Percentiles rank a stretch among this genome's conserved stretches.
Evolutionary conservation across 164 flowering plant genomes (phyloP).

Genomic region (Stephania cephalantha): DNA sequence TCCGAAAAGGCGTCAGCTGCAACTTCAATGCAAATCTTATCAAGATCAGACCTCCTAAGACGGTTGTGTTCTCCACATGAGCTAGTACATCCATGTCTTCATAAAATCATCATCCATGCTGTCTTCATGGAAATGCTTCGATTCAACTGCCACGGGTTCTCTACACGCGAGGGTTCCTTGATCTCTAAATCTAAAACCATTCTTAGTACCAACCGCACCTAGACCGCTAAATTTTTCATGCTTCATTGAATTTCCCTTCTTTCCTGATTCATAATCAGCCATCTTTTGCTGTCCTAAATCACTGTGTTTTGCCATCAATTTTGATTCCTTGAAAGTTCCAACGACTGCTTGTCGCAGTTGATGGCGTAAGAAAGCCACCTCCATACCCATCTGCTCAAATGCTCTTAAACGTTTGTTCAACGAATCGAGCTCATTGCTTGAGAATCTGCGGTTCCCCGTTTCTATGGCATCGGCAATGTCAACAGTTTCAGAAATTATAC

Average conservation of each 20-base stretch:
- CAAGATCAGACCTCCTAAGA: no score
- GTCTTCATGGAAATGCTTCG: no score
- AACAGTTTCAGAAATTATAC: slow-evolving; percentile 30
- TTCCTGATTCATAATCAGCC: no score
- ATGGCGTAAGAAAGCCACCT: slow-evolving; percentile 38
- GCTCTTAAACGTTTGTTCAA: slow-evolving; percentile 45
- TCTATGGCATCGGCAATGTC: slow-evolving; percentile 34
- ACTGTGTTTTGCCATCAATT: slow-evolving; percentile 11
- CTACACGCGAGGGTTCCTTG: no score
- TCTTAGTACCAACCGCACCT: no score
- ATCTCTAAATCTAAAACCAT: no score
- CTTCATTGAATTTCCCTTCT: not conserved
- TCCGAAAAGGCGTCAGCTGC: no score
- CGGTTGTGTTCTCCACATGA: not conserved
- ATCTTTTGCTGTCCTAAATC: no score
- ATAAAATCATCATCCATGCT: no score
- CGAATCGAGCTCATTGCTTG: slow-evolving; percentile 20
- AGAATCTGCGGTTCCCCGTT: slow-evolving; percentile 24
- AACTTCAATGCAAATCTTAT: no score
- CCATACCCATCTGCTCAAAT: slow-evolving; percentile 46
- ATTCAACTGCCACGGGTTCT: no score
- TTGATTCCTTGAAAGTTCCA: slow-evolving; percentile 26
- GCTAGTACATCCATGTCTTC: not conserved
- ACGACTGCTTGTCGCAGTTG: slow-evolving; percentile 22
- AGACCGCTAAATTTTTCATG: slow-evolving; percentile 13